These are phyloP conservation scores for Auricularia sp. DNA, from an alignment of 768 basidiomycete species.

Conservation along the genomic window DNA sequence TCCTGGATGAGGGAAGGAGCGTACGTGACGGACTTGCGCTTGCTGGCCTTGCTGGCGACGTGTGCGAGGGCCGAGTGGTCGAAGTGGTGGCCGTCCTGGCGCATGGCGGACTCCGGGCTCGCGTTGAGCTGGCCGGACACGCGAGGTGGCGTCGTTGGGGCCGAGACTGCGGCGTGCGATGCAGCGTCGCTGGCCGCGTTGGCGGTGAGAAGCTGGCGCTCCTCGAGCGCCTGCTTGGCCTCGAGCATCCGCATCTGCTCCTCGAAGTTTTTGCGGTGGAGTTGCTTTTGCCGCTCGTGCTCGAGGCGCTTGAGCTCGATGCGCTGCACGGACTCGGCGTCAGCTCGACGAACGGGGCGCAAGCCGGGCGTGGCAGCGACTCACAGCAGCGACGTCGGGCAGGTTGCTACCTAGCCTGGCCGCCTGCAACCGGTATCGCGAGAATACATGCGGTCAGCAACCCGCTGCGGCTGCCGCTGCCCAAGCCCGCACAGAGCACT, in stretches of 20 bases:
- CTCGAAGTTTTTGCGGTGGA: slow-evolving; percentile 88
- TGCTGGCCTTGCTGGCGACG: slow-evolving; percentile 61
- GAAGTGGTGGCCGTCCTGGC: slow-evolving; percentile 25
- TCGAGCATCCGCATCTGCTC: slow-evolving; percentile 94
- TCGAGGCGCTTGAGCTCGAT: slow-evolving; percentile 81
- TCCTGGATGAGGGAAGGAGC: slow-evolving; percentile 66
- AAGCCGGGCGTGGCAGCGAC: slow-evolving; percentile 22
- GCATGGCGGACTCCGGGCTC: slow-evolving; percentile 34
- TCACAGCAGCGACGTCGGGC: slow-evolving; percentile 76
- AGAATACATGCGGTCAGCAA: slow-evolving; percentile 8
- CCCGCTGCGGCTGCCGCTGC: slow-evolving; percentile 10
- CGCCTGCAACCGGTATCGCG: slow-evolving; percentile 34
- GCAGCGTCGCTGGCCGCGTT: slow-evolving; percentile 31
- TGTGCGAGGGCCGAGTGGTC: slow-evolving; percentile 47
- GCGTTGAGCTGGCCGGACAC: slow-evolving; percentile 58
- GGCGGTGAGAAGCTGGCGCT: slow-evolving; percentile 63
- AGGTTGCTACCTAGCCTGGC: slow-evolving; percentile 78
- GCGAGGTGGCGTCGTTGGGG: slow-evolving; percentile 80
- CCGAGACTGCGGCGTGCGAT: slow-evolving; percentile 77
- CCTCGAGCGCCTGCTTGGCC: slow-evolving; percentile 79
- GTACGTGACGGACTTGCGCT: slow-evolving; percentile 80
- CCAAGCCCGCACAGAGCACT: slow-evolving; percentile 20
- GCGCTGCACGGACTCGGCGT: slow-evolving; percentile 36
- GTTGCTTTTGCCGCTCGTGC: slow-evolving; percentile 79
- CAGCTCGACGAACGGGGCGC: too few relatives aligned